Conservation (phyloP, 495 filamentous ascomycete species). For the Neurospora hispaniola region DNA sequence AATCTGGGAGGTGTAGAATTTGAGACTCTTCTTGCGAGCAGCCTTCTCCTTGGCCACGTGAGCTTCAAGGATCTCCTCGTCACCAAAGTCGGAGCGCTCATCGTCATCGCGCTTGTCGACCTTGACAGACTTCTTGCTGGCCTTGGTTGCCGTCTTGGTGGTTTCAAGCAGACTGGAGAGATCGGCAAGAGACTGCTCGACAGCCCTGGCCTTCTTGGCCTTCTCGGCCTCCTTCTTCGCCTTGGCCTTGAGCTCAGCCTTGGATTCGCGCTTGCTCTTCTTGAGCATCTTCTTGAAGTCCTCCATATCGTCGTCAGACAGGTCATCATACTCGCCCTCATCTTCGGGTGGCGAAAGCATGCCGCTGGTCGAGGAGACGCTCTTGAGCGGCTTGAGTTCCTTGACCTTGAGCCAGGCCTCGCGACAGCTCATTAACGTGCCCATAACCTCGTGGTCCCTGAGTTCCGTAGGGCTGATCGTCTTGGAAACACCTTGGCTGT, state of each 20-base stretch:
- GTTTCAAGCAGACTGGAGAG: slow-evolving; percentile 32
- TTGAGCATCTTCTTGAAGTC: slow-evolving; percentile 13
- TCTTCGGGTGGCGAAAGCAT: slow-evolving; percentile 30
- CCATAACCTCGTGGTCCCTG: slow-evolving; percentile 83
- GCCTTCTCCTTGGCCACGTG: slow-evolving; percentile 66
- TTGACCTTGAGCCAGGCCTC: slow-evolving; percentile 73
- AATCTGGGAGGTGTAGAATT: slow-evolving; percentile 95
- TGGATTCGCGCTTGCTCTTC: slow-evolving; percentile 21
- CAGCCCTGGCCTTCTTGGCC: slow-evolving; percentile 32
- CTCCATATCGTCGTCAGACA: slow-evolving; percentile 16
- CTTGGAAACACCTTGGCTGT: slow-evolving; percentile 40
- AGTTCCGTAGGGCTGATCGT: slow-evolving; percentile 56
- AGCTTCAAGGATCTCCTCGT: slow-evolving; percentile 38
- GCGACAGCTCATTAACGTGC: slow-evolving; percentile 65
- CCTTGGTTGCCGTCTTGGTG: slow-evolving; percentile 28
- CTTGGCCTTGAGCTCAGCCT: slow-evolving; percentile 20
- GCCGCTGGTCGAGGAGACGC: slow-evolving; percentile 5
- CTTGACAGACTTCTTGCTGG: slow-evolving; percentile 22
- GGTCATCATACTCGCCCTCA: not conserved
- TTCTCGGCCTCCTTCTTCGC: slow-evolving; percentile 23
- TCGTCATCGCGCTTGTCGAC: slow-evolving; percentile 25
- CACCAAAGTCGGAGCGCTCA: slow-evolving; percentile 58
- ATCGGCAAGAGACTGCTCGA: slow-evolving; percentile 39
- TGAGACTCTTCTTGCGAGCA: slow-evolving; percentile 71
- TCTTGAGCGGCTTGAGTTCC: slow-evolving; percentile 32